Percentiles rank a stretch among this genome's conserved stretches.
Conservation (phyloP, 768 basidiomycete species). For the Hirschioporus abietinus region DNA sequence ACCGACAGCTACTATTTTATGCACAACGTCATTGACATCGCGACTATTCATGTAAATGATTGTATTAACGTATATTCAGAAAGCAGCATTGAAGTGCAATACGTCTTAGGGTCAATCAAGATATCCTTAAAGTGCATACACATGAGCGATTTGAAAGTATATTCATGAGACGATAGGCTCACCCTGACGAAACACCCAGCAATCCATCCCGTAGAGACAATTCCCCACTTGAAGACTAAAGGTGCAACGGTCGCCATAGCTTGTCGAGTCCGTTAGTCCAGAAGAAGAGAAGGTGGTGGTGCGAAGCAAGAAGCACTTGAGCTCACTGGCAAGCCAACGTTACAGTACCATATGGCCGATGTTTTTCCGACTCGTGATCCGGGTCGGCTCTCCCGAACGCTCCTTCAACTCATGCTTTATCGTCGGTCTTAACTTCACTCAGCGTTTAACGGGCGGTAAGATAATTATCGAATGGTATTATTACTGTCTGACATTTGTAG, state of each 20-base stretch:
- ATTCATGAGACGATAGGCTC: conserved; percentile 12
- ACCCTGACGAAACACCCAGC: conserved; percentile 66
- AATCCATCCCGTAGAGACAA: conserved; percentile 79
- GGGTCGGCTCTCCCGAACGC: no score
- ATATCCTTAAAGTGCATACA: conserved; percentile 47
- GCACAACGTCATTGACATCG: conserved; percentile 55
- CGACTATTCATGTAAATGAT: conserved; percentile 38
- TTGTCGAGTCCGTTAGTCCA: conserved; percentile 2
- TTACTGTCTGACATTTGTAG: neutral
- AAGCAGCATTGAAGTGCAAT: conserved; percentile 15
- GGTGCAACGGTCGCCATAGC: conserved; percentile 24
- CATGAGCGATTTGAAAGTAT: neutral
- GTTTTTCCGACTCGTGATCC: no score
- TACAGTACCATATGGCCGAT: no score
- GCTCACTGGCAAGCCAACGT: no score
- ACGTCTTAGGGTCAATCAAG: conserved; percentile 71
- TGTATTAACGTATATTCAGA: neutral
- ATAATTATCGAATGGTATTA: neutral
- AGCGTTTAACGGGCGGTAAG: neutral
- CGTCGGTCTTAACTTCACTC: neutral
- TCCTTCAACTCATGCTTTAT: no score
- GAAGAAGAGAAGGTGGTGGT: neutral
- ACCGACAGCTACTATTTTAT: conserved; percentile 71
- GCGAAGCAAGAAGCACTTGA: neutral
- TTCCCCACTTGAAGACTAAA: conserved; percentile 69